phyloP scores from a whole-genome alignment of 768 basidiomycete genomes.

The Hypholoma fasciculare region DNA sequence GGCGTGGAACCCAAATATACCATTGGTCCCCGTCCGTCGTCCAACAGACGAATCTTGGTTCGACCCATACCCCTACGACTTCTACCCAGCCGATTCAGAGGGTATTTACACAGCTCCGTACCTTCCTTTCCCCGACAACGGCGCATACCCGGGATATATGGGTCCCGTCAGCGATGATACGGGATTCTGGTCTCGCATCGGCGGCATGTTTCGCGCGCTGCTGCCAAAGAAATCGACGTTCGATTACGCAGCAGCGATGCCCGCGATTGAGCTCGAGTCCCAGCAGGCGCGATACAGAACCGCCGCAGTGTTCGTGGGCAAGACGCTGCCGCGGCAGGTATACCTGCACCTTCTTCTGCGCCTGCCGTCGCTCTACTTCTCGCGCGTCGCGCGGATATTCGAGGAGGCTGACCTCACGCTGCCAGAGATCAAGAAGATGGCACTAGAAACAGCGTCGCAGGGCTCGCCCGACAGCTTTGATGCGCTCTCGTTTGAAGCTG shows the following conservation, averaged over 20 bases:
- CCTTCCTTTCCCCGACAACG: not conserved
- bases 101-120: not conserved
- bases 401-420: slow-evolving; percentile 64
- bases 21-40: not conserved
- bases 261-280: not conserved
- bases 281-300: not conserved
- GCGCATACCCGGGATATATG: too few relatives aligned
- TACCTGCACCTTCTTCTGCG: slow-evolving; percentile 39
- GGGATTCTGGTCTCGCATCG: not conserved
- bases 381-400: slow-evolving; percentile 62
- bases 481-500: slow-evolving; percentile 1
- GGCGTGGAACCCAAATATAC: not conserved
- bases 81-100: not conserved
- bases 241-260: not conserved
- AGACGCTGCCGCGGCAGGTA: slow-evolving; percentile 28
- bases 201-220: not conserved
- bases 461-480: slow-evolving; percentile 1
- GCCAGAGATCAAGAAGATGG: slow-evolving; percentile 48
- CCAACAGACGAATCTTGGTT: not conserved
- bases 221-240: not conserved
- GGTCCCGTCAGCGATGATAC: not conserved
- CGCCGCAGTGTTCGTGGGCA: slow-evolving; percentile 22
- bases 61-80: not conserved
- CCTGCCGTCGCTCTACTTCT: slow-evolving; percentile 65
- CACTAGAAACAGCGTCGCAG: slow-evolving; percentile 20